phyloP scores from a whole-genome alignment of 2,329 filamentous ascomycete genomes.

The Sclerotinia subarctica region DNA sequence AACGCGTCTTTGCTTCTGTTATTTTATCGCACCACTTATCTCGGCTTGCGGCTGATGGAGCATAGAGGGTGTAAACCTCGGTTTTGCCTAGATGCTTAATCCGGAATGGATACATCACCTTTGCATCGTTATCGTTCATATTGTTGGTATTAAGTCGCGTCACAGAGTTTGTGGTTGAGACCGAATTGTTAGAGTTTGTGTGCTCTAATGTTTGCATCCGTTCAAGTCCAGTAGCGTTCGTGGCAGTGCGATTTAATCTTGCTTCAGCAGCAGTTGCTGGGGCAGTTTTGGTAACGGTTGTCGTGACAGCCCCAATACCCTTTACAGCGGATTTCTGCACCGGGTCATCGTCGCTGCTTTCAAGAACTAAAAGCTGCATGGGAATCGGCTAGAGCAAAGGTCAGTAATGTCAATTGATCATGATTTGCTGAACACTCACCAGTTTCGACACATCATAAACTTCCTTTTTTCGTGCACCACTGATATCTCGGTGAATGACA shows the following conservation, averaged over 20 bases:
- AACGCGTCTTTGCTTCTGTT: conserved; percentile 88
- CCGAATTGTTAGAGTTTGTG: conserved; percentile 63
- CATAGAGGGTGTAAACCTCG: conserved; percentile 88
- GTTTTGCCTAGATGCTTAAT: conserved; percentile 89
- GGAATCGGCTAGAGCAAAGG: conserved; percentile 76
- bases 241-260: conserved; percentile 43
- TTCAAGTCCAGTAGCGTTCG: conserved; percentile 38
- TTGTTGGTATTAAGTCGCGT: conserved; percentile 48
- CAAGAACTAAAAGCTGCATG: conserved; percentile 90
- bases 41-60: conserved; percentile 69
- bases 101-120: conserved; percentile 79
- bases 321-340: conserved; percentile 71
- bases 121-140: conserved; percentile 45
- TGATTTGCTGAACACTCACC: conserved; percentile 46
- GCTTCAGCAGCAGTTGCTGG: conserved; percentile 58
- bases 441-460: conserved; percentile 91
- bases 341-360: conserved; percentile 88
- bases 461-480: conserved; percentile 70
- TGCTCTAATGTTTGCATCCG: conserved; percentile 61
- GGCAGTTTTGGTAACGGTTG: conserved; percentile 56
- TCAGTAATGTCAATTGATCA: conserved; percentile 25
- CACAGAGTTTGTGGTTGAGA: conserved; percentile 48
- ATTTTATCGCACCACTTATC: conserved; percentile 92
- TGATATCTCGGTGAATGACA: conserved; percentile 63
- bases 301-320: conserved; percentile 57